Evolutionary conservation across 345 rosid genomes (phyloP), one percentile per base, ranked within the genome.

Genomic region (Balakata baccata): DNA sequence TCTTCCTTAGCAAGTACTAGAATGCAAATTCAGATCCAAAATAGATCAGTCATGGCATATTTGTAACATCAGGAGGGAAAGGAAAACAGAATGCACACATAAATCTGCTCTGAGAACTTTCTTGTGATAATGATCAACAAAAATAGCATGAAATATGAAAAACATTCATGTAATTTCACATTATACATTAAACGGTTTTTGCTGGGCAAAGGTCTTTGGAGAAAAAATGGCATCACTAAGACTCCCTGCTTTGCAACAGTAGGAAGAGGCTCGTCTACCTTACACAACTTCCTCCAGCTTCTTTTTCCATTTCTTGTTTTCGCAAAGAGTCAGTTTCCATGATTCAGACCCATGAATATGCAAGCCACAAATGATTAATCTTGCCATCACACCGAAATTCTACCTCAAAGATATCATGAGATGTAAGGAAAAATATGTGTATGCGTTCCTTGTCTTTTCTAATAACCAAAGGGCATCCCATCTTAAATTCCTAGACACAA

Each of bases 81-180:
- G 61, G 22, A 63, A 5, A 72, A 74, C 0, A 18, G 18, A 18
- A 13, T 5, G 25, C 0, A 64, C 43, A 12, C 37, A 52, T 23
- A 22, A 50, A 62, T 12, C 60, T 61, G 68, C 67, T 39, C 54
- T 63, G 22, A 22, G 50, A 52, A 72, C 22, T n/a, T 25, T 61
- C 65, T 60, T 5, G 20, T 13, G 34, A 7, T 20, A 12, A 2
- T n/a, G 59, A 34, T 20, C 10, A 54, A 16, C 50, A 53, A 22
- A 63, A 37, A 23, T 16, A 38, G 22, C 17, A n/a, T 63, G 57
- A 22, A 60, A 38, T n/a, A 11, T 38, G n/a, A 16, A 41, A 23
- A 63, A 63, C 1, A 7, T 63, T 38, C 47, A 38, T 16, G 65
- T 17, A 63, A 16, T 38, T 63, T 63, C n/a, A 41, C 45, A 17